Conservation (phyloP, 306 rosid genomes). For the Pachyrhizus erosus region DNA sequence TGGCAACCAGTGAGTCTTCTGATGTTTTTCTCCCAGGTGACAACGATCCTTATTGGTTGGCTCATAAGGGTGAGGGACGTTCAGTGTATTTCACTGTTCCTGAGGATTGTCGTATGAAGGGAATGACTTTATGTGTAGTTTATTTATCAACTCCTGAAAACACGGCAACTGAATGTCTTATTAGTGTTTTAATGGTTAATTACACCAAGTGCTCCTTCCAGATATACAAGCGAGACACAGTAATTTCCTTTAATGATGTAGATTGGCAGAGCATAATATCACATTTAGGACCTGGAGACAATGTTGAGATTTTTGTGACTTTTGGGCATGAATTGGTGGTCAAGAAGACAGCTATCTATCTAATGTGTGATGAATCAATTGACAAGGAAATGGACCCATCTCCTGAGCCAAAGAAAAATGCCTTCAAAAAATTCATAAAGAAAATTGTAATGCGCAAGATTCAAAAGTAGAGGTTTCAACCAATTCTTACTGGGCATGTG, state of each 20-base stretch:
- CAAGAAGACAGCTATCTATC: slow-evolving; percentile 4
- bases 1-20: background rate
- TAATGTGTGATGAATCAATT: background rate
- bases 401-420: background rate
- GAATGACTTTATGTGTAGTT: slow-evolving; percentile 35
- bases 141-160: slow-evolving; percentile 19
- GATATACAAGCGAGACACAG: slow-evolving; percentile 25
- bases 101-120: background rate
- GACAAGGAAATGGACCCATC: background rate
- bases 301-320: slow-evolving; percentile 26
- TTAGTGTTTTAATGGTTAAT: slow-evolving; percentile 22
- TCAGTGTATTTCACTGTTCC: slow-evolving; percentile 23
- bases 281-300: slow-evolving; percentile 11
- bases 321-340: slow-evolving; percentile 11
- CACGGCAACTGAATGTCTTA: background rate
- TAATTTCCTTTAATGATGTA: slow-evolving; percentile 32
- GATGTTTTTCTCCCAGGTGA: slow-evolving; percentile 26
- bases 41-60: slow-evolving; percentile 31
- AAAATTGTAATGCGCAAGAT: background rate
- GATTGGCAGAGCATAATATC: slow-evolving; percentile 31
- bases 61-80: background rate
- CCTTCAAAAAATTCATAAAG: background rate
- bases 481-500: background rate
- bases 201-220: slow-evolving; percentile 17
- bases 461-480: background rate